These are phyloP conservation scores for Claviceps fusiformis DNA, from an alignment of 2,329 filamentous ascomycete species.

Conservation along the genomic window DNA sequence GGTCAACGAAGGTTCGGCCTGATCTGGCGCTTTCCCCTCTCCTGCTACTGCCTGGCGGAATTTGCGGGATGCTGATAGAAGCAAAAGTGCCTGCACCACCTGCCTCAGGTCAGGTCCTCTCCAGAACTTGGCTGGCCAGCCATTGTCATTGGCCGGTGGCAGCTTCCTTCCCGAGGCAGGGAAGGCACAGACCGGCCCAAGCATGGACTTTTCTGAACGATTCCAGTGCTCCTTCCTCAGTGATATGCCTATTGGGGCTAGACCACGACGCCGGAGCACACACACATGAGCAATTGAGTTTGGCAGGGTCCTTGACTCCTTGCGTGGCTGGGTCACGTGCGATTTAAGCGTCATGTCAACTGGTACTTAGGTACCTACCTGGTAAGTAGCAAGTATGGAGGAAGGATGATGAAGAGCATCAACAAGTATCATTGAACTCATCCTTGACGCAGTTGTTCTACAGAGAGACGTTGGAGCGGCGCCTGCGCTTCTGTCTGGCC, in stretches of 20 bases:
- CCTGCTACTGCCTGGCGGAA: no score
- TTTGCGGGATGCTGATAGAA: no score
- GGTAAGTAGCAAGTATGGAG: no score
- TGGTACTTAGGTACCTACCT: no score
- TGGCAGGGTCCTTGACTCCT: no score
- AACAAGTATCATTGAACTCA: no score
- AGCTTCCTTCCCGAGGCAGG: background rate
- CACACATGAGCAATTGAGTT: background rate
- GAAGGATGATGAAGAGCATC: no score
- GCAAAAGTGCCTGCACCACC: slow-evolving; percentile 1
- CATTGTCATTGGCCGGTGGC: background rate
- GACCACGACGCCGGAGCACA: background rate
- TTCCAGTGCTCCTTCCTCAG: background rate
- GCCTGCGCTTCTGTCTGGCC: no score
- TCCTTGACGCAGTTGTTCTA: no score
- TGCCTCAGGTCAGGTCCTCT: background rate
- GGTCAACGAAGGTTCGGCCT: background rate
- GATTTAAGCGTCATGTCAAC: no score
- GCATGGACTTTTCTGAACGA: background rate
- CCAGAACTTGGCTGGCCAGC: background rate
- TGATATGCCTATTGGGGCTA: background rate
- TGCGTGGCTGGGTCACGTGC: no score
- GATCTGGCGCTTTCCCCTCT: background rate
- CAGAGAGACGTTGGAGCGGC: no score
- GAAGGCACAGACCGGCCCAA: background rate